A percentile compares a stretch with the other conserved stretches of the same genome.
Conservation (phyloP, 768 basidiomycete species). For the Boletus huronensis region DNA sequence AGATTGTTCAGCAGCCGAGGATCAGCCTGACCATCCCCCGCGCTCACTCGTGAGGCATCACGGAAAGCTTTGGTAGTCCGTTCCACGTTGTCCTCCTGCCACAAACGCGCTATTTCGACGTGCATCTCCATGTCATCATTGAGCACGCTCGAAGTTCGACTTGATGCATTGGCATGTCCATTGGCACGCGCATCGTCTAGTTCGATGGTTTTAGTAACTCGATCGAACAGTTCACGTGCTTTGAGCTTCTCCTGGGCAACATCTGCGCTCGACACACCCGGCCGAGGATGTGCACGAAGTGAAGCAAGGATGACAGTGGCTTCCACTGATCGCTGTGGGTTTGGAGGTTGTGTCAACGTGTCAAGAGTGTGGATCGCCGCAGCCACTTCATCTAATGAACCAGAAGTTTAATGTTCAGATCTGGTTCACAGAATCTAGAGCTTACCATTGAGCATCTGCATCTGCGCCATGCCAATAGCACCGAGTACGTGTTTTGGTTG, state of each 20-base stretch:
- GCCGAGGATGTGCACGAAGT: constrained; percentile 77
- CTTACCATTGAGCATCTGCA: constrained; percentile 81
- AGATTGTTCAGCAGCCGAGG: constrained; percentile 80
- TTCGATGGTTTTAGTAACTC: constrained; percentile 63
- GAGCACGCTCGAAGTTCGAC: constrained; percentile 49
- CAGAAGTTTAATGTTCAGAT: constrained; percentile 1
- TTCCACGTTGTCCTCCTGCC: constrained; percentile 78
- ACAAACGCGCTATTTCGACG: constrained; percentile 84
- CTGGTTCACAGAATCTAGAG: neutral
- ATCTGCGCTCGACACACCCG: constrained; percentile 74
- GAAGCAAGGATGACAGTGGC: constrained; percentile 88
- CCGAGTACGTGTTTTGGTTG: constrained; percentile 74
- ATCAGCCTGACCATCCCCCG: constrained; percentile 47
- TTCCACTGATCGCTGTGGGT: constrained; percentile 67
- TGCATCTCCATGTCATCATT: constrained; percentile 84
- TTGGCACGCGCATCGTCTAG: constrained; percentile 52
- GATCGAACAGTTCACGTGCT: constrained; percentile 82
- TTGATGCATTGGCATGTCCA: constrained; percentile 33
- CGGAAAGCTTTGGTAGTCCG: constrained; percentile 69
- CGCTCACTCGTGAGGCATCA: constrained; percentile 67
- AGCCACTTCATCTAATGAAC: constrained; percentile 66
- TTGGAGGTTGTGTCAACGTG: constrained; percentile 64
- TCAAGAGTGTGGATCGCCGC: constrained; percentile 86
- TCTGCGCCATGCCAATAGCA: constrained; percentile 81
- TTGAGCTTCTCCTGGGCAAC: constrained; percentile 62